A percentile compares a stretch with the other conserved stretches of the same genome.
phyloP scores from a whole-genome alignment of 306 rosid species.

The Urtica urens region DNA sequence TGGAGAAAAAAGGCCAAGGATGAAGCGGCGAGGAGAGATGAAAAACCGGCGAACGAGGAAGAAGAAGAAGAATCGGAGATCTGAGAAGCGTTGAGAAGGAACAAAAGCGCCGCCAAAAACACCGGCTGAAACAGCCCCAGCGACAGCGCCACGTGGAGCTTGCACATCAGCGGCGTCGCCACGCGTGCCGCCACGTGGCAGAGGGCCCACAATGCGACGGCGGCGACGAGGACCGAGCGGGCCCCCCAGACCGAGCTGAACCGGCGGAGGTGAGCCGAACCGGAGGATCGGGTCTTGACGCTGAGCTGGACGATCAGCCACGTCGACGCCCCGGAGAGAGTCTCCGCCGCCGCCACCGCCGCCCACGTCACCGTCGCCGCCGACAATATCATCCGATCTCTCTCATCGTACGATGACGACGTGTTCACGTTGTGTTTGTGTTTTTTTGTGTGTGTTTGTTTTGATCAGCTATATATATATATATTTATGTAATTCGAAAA shows the following conservation, averaged over 20 bases:
- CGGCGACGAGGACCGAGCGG: conserved; percentile 50
- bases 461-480: too few species aligned
- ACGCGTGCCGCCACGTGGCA: conserved; percentile 32
- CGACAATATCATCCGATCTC: too few species aligned
- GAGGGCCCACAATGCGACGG: conserved; percentile 52
- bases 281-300: conserved; percentile 46
- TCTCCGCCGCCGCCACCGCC: conserved; percentile 29
- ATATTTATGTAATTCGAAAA: too few species aligned
- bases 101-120: conserved; percentile 52
- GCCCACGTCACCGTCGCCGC: conserved; percentile 34
- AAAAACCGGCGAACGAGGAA: too few species aligned
- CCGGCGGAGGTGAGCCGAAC: conserved; percentile 31
- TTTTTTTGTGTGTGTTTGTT: too few species aligned
- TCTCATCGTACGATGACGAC: too few species aligned
- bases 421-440: too few species aligned
- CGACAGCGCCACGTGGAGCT: conserved; percentile 33
- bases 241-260: conserved; percentile 84
- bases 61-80: too few species aligned
- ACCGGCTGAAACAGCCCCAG: conserved; percentile 70
- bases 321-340: conserved; percentile 49
- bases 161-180: conserved; percentile 29
- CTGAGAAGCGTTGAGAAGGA: conserved; percentile 56
- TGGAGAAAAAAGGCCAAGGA: conserved; percentile 29
- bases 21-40: conserved; percentile 27
- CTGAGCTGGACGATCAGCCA: conserved; percentile 63